These are phyloP conservation scores for Pyrus pyrifolia DNA, from an alignment of 306 rosid species.

Conservation along the genomic window DNA sequence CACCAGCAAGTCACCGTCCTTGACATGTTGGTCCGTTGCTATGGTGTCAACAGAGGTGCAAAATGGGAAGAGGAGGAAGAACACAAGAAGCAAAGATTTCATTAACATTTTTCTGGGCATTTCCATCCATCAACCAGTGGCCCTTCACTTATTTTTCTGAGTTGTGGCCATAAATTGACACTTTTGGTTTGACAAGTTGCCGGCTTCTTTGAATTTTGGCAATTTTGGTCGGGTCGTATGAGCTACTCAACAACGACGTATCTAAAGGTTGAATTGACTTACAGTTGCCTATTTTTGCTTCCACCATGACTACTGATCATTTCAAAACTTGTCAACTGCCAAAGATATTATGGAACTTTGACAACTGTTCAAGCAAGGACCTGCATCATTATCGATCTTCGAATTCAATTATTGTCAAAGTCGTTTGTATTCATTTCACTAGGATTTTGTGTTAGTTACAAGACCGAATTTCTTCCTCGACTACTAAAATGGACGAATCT, in stretches of 20 bases:
- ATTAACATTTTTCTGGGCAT: neutral
- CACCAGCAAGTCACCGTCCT: constrained; percentile 33
- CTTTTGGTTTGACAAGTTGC: no score
- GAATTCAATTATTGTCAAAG: neutral
- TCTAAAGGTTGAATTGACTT: no score
- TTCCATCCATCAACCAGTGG: no score
- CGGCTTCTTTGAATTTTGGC: no score
- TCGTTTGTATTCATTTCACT: neutral
- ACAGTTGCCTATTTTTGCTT: no score
- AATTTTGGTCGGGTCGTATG: no score
- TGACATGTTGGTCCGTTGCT: constrained; percentile 7
- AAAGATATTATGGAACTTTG: neutral
- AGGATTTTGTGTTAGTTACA: no score
- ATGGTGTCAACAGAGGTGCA: constrained; percentile 12
- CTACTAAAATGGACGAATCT: no score
- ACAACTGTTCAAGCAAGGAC: neutral
- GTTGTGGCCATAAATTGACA: neutral
- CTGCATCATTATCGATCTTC: neutral
- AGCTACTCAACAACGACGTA: no score
- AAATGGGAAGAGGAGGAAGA: neutral
- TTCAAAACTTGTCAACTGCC: no score
- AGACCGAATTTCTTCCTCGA: no score
- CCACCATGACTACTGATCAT: no score
- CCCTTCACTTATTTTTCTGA: neutral
- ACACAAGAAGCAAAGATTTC: neutral